phyloP scores from a whole-genome alignment of 345 rosid species.

The Dimocarpus longan region DNA sequence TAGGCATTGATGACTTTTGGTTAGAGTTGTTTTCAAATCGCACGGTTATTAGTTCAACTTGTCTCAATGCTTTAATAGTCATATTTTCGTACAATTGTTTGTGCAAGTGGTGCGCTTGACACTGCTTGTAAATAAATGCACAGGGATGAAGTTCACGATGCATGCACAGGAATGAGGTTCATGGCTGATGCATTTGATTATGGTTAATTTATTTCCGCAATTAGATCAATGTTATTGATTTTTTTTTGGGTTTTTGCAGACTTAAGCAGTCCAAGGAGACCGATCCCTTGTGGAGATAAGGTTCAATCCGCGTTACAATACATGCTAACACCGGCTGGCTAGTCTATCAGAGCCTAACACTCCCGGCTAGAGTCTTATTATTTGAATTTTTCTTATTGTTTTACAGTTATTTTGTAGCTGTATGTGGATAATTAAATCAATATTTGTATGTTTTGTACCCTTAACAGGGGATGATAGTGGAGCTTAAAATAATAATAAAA shows the following conservation, averaged over 20 bases:
- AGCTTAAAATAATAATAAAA: too few species aligned
- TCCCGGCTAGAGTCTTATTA: too few species aligned
- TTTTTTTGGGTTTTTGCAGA: slow-evolving; percentile 47
- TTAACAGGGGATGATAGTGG: neutral
- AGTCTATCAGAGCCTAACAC: slow-evolving; percentile 9
- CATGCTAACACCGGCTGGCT: slow-evolving; percentile 98
- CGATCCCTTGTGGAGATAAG: slow-evolving; percentile 96
- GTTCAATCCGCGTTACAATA: slow-evolving; percentile 80
- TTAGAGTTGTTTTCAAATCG: too few species aligned
- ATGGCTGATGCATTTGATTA: neutral
- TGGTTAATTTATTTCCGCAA: neutral
- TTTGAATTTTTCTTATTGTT: neutral
- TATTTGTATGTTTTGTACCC: too few species aligned
- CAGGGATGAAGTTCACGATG: too few species aligned
- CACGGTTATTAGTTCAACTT: too few species aligned
- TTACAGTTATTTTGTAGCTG: neutral
- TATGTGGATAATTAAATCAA: neutral
- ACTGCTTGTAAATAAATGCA: neutral
- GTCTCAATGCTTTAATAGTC: neutral
- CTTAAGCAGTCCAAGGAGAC: slow-evolving; percentile 83
- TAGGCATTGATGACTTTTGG: neutral
- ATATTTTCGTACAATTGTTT: neutral
- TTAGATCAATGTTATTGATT: neutral
- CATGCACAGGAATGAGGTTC: neutral
- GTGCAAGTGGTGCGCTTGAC: neutral